Base-by-base conservation (phyloP, 257 asterid species). In the Fraxinus anomala region DNA sequence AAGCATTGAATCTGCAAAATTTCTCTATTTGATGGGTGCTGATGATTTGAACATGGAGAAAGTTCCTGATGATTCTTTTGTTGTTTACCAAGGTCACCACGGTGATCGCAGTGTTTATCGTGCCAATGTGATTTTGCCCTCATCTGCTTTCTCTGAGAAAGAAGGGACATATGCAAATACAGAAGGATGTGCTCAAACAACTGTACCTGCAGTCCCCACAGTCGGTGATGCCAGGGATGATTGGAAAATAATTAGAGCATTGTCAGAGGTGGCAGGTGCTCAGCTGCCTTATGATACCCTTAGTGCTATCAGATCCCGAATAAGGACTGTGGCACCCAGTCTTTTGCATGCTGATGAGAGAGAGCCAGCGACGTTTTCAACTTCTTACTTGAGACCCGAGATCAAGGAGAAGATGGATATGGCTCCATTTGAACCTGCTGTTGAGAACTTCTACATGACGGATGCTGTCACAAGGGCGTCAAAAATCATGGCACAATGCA, bases 401-500 rank as follows among this genome's bases (percentile, higher is more conserved):
- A 81, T 80, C 36, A 89, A 73, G 80, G 89, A 83, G 85, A 84
- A 87, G 86, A 69, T 84, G 56, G 89, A 87, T 40, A 70, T 81
- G 34, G 74, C 89, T 23, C 94, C 98, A 5, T 93, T 96, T 73
- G 89, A 73, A 70, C 49, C 84, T 28, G 91, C 84, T 0, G 87
- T 93, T 14, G 91, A 87, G 84, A 96, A 96, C 73, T 96, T 96
- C 86, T 93, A 96, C 73, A 96, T 93, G 99, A 96, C 99, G 0
- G 99, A 96, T 78, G 30, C 99, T 0, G 93, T 96, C 59, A 92
- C 97, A 3, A 85, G 98, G 86, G 99, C 99, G 23, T 91, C 98
- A n/a, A 96, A 93, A 94, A 89, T 96, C 80, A 96, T 93, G 99
- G 98, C 99, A 11, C 97, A 96, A 19, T 93, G 98, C 90, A 92